These are phyloP conservation scores for Pichia phayaonensis DNA, from an alignment of 805 yeast genomes.

Conservation along the genomic window DNA sequence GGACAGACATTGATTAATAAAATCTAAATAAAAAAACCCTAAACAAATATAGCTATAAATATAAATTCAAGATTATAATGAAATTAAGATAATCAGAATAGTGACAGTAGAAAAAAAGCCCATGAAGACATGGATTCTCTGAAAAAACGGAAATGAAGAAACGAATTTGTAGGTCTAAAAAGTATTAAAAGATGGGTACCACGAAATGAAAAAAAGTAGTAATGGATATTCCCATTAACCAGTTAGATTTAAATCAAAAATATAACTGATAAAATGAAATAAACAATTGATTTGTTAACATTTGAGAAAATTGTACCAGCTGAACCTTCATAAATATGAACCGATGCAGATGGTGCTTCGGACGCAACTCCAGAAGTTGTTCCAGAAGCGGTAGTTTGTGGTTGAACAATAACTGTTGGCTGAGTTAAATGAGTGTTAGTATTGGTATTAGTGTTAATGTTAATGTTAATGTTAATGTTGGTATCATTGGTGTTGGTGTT, in stretches of 20 bases:
- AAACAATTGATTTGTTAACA: neutral
- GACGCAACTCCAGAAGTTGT: no score
- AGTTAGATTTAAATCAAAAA: no score
- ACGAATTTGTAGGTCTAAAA: no score
- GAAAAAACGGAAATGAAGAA: no score
- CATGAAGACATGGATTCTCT: neutral
- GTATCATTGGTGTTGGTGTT: no score
- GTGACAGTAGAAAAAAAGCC: neutral
- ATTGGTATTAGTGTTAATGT: no score
- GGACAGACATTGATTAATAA: no score
- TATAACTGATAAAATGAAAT: neutral
- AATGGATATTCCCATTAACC: no score
- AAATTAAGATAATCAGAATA: neutral
- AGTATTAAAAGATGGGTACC: neutral
- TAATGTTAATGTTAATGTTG: no score
- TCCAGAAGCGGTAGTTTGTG: neutral
- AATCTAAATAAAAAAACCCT: no score
- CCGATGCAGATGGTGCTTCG: neutral
- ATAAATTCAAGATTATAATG: neutral
- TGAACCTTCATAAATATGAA: neutral
- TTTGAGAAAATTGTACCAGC: neutral
- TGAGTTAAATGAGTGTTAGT: neutral
- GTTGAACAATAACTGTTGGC: neutral
- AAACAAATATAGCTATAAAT: no score
- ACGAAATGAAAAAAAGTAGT: neutral